phyloP scores from a whole-genome alignment of 257 asterid genomes.

The Coffea canephora region DNA sequence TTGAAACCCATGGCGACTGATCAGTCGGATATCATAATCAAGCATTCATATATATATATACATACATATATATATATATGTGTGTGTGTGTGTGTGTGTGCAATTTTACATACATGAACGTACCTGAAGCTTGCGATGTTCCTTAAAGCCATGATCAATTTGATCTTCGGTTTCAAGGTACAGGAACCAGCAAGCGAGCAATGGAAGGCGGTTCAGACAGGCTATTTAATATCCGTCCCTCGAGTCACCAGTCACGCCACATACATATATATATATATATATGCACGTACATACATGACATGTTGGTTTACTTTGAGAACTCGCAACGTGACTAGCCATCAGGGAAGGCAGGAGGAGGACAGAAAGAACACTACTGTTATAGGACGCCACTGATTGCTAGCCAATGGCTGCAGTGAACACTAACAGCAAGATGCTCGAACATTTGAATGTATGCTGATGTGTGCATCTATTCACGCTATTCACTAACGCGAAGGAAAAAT shows the following conservation, averaged over 20 bases:
- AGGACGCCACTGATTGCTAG: neutral
- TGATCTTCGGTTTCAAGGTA: neutral
- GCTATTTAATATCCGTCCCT: no score
- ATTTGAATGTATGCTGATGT: no score
- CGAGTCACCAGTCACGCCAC: no score
- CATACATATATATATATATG: no score
- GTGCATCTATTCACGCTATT: neutral
- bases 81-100: no score
- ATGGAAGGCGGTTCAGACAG: neutral
- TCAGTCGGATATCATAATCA: neutral
- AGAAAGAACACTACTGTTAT: no score
- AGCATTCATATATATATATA: no score
- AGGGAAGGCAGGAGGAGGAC: neutral
- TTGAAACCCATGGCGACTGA: neutral
- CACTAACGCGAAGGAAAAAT: no score
- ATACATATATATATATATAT: no score
- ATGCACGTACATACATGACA: neutral
- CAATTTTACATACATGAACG: neutral
- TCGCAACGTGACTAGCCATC: no score
- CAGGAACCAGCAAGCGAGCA: neutral
- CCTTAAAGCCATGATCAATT: constrained; percentile 2
- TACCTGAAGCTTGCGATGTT: constrained; percentile 4
- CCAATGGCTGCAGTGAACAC: no score
- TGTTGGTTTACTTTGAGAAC: neutral
- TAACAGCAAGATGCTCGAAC: no score